A percentile compares a stretch with the other conserved stretches of the same genome.
These are phyloP conservation scores for Pseudopithomyces maydicus DNA, from an alignment of 2,329 filamentous ascomycete genomes.

Conservation along the genomic window DNA sequence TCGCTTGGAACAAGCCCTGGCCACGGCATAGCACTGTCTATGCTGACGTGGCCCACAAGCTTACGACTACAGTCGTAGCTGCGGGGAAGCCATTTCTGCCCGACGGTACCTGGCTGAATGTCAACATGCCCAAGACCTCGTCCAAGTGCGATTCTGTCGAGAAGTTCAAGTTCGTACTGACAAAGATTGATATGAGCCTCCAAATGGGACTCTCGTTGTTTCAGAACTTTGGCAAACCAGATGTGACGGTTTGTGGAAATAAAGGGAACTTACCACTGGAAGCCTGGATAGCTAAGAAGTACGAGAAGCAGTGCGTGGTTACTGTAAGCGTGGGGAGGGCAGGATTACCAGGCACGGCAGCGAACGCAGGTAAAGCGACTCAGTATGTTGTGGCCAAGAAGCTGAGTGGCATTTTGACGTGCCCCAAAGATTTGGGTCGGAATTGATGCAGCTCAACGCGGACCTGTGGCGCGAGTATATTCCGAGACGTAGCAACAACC, in stretches of 20 bases:
- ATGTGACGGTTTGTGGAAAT: neutral
- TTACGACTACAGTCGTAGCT: constrained; percentile 61
- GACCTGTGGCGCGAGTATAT: no score
- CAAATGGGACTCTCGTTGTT: neutral
- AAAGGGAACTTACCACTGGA: neutral
- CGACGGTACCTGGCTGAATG: constrained; percentile 65
- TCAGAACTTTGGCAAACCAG: neutral
- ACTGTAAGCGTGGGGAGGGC: no score
- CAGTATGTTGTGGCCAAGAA: no score
- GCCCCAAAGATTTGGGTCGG: no score
- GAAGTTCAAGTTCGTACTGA: constrained; percentile 68
- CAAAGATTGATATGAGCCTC: constrained; percentile 13
- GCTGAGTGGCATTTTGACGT: no score
- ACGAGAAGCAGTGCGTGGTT: neutral
- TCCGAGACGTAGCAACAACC: no score
- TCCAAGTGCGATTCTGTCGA: constrained; percentile 56
- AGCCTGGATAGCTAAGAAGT: neutral
- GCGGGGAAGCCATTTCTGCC: constrained; percentile 69
- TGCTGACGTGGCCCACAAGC: constrained; percentile 63
- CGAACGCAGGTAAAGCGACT: no score
- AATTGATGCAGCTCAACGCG: no score
- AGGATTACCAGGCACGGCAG: no score
- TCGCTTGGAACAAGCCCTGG: constrained; percentile 58
- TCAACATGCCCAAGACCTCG: constrained; percentile 66
- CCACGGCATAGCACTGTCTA: constrained; percentile 64